Base-by-base conservation (phyloP, 139 green algal genomes). In the Chlorella sp. region DNA sequence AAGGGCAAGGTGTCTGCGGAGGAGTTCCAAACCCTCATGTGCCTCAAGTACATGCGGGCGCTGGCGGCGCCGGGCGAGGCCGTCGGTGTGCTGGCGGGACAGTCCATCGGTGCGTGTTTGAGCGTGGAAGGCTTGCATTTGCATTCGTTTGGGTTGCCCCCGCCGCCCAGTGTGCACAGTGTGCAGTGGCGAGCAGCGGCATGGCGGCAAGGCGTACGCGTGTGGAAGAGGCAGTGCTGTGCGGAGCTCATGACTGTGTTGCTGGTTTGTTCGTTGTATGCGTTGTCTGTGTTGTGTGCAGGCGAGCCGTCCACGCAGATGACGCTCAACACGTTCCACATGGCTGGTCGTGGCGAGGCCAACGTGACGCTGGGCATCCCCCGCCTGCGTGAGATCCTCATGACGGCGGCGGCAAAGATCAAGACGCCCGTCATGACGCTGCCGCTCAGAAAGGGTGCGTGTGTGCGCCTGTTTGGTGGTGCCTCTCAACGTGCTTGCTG, bases 301-400 rank as follows among this genome's bases (percentile, higher is more conserved):
- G 64, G 93, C n/a, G 93, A 97, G 85, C 94, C 93, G 1, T 88
- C 76, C 36, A 94, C 89, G 27, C 91, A 97, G 77, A 95, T 97
- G 87, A 96, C 91, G 29, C 89, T 97, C 68, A 97, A 97, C 87
- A 98, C 93, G 24, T 98, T 98, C 86, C 94, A 98, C 83, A 95
- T 95, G 90, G 89, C 88, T 49, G 93, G 93, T 0, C 87, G 92
- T 1, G 93, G 94, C 2, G 93, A 97, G 82, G 95, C 95, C 17
- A 99, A 99, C 76, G 95, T 99, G 76, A 99, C 95, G 35, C 84
- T 99, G 42, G 95, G 95, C 61, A 98, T 98, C 62, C 94, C 94
- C 1, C 91, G 94, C 10, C 82, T 98, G 50, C 85, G 94, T 26
- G 95, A 99, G 86, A 93, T 99, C 36, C 80, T 99, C 14, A 98